Evolutionary conservation across 768 basidiomycete genomes (phyloP).

Genomic region (Trametes gibbosa): DNA sequence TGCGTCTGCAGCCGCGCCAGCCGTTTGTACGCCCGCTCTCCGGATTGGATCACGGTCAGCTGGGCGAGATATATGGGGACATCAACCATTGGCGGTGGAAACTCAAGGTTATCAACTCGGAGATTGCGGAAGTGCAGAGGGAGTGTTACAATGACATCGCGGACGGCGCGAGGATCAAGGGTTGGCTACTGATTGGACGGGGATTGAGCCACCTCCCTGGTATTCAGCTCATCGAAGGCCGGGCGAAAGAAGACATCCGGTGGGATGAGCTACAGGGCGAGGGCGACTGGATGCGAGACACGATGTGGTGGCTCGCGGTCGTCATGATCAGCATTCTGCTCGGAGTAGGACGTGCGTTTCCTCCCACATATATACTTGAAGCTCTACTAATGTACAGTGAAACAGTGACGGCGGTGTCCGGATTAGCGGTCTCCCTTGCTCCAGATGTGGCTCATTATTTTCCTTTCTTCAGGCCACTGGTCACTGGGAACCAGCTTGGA

Average conservation of each 20-base stretch:
- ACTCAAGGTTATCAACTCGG: conserved; percentile 69
- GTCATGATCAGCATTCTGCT: conserved; percentile 49
- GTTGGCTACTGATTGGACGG: conserved; percentile 75
- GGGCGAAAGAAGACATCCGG: conserved; percentile 78
- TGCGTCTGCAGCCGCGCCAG: conserved; percentile 63
- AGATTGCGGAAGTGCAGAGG: conserved; percentile 68
- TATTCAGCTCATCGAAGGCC: conserved; percentile 69
- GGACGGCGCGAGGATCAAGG: conserved; percentile 64
- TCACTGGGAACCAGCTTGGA: conserved; percentile 46
- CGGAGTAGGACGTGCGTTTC: conserved; percentile 56
- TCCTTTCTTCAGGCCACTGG: conserved; percentile 56
- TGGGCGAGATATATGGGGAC: conserved; percentile 63
- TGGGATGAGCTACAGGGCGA: conserved; percentile 76
- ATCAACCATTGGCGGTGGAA: conserved; percentile 69
- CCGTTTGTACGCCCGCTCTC: conserved; percentile 78
- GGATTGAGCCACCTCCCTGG: conserved; percentile 63
- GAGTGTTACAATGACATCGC: conserved; percentile 71
- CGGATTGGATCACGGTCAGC: conserved; percentile 62
- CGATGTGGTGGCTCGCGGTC: conserved; percentile 67
- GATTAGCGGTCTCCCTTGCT: conserved; percentile 62
- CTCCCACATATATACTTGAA: background rate
- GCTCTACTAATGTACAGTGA: background rate
- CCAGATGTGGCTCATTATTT: conserved; percentile 74
- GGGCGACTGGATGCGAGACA: conserved; percentile 41
- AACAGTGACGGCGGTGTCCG: conserved; percentile 68